Base-by-base conservation (phyloP, 2,329 filamentous ascomycete genomes). In the Curvularia hawaiiensis region DNA sequence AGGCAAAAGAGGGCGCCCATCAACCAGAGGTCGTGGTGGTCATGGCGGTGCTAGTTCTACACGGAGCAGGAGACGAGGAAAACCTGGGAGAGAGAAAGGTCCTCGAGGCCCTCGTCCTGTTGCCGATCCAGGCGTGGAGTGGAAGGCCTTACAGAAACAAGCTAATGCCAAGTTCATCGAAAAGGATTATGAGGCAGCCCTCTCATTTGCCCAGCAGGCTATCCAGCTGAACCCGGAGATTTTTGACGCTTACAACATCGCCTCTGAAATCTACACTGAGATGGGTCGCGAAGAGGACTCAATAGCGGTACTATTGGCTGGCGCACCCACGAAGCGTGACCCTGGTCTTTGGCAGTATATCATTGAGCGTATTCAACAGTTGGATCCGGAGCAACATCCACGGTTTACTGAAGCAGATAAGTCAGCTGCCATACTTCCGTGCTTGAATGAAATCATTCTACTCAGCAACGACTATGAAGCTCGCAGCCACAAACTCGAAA, bases 81-180 rank as follows among this genome's bases (percentile, higher is more conserved):
- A 64, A 12, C 61, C 64, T 48, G 70, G 70, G 47, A 63, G 70
- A 46, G 66, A 66, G 14, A 71, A 68, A 53, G 72, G 73, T n/a
- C 68, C 65, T 33, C 71, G 73, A 64, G 78, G 79, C 16, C 78
- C 78, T 47, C 76, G 77, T 28, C 86, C 87, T 70, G 83, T 86
- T 24, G 87, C 85, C 9, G 88, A 90, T 70, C 88, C 88, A 16
- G 85, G 88, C 44, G 86, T 83, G 40, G 88, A 92, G 64, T 90
- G 92, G 73, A 91, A 88, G 67, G 80, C 84, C 40, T 80, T 88
- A 41, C 81, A 92, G 48, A 83, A 84, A 46, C 81, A 84, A 68
- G 90, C 90, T 3, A 90, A 87, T 57, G 82, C 88, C 58, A 85
- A 87, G 4, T 92, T 88, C 68, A 80, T 91, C 57, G 79, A 83